These are phyloP conservation scores for Metschnikowia gelsemii DNA, from an alignment of 805 yeast genomes.

Conservation along the genomic window DNA sequence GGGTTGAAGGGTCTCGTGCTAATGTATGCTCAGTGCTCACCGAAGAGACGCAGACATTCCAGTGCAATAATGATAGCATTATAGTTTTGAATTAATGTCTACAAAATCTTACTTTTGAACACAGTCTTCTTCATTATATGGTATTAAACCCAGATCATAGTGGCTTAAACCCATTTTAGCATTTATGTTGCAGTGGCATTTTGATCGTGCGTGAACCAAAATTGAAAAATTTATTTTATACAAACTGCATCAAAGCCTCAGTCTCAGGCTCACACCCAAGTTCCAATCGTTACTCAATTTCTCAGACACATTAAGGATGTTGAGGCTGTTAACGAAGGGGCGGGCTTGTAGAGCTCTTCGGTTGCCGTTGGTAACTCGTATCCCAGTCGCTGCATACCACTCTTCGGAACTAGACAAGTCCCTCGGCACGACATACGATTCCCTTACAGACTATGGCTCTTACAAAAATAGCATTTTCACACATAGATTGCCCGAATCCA, in stretches of 20 bases:
- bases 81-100: no score
- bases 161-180: neutral
- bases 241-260: constrained; percentile 9
- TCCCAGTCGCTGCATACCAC: constrained; percentile 21
- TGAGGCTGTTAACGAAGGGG: constrained; percentile 19
- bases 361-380: constrained; percentile 10
- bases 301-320: constrained; percentile 11
- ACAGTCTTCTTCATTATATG: no score
- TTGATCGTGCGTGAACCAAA: constrained; percentile 12
- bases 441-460: constrained; percentile 38
- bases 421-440: constrained; percentile 32
- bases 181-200: neutral
- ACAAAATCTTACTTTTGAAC: no score
- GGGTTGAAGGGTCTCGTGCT: no score
- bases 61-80: no score
- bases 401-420: constrained; percentile 25
- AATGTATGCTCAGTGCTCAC: no score
- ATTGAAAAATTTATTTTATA: constrained; percentile 12
- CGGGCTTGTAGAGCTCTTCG: constrained; percentile 7
- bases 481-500: constrained; percentile 46
- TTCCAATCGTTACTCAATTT: constrained; percentile 2
- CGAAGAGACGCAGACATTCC: no score
- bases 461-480: constrained; percentile 43
- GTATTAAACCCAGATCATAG: no score
- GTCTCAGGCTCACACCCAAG: neutral